Base-by-base conservation (phyloP, 176 grass and related monocot species). In the Juncus inflexus region DNA sequence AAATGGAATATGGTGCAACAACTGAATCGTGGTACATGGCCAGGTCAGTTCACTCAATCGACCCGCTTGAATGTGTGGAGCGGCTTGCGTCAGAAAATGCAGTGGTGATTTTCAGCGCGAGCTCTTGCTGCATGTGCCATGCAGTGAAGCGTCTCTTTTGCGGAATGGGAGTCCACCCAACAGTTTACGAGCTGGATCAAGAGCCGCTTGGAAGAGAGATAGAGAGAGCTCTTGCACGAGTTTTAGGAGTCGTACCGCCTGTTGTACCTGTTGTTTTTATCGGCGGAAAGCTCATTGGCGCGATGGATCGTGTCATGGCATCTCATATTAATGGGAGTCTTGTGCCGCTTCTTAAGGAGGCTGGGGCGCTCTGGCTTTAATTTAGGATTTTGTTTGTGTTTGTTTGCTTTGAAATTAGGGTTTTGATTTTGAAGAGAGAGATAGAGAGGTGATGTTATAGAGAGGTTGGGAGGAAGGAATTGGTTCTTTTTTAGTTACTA, bases 41-140 rank as follows among this genome's bases (percentile, higher is more conserved):
- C 5, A 50, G 74, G 15, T 38, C 80, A 35, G 12, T 55, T n/a
- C 19, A 64, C 35, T 53, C 81, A 6, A 80, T 82, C 67, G 83
- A 86, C 79, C 78, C 90, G 7, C 77, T 91, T 45, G 83, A 86
- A 69, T 70, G 82, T 54, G 86, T 84, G 52, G 85, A 99, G 80
- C 63, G 73, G 61, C 75, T 99, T 60, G 95, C 95, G 15, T 76
- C 85, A 51, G 95, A 99, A 80, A 84, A 84, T 74, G 95, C 95
- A 40, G 95, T 99, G 56, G 95, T 99, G 16, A 87, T 99, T 55
- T 99, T 99, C 89, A 94, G 89, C 78, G 86, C 91, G 64, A 99
- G 89, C 89, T 89, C 74, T 64, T 99, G 95, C 77, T 99, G 94
- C 85, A 99, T 99, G 94, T 92, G 94, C 78, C 94, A 99, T 74